phyloP scores from a whole-genome alignment of 257 asterid genomes.

The Voacanga thouarsii region DNA sequence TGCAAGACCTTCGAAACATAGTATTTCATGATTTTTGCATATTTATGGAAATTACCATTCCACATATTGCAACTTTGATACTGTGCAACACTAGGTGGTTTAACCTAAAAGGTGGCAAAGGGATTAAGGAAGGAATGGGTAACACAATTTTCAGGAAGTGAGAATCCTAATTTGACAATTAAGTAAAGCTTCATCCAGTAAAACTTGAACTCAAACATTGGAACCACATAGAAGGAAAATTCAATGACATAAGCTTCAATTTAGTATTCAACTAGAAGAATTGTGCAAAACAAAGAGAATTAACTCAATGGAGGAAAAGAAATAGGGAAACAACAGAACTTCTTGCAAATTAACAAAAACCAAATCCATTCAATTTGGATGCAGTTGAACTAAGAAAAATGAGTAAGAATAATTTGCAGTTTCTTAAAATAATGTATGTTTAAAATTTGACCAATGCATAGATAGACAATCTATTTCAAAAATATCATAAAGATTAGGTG shows the following conservation, averaged over 20 bases:
- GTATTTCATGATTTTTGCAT: conserved; percentile 77
- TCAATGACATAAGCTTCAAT: too few species aligned
- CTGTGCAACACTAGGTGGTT: not conserved
- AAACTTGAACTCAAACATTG: not conserved
- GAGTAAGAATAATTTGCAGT: not conserved
- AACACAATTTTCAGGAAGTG: too few species aligned
- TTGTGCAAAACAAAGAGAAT: too few species aligned
- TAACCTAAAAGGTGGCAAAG: too few species aligned
- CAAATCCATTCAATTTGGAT: not conserved
- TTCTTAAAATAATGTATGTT: not conserved
- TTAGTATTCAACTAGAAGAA: too few species aligned
- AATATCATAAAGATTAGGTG: not conserved
- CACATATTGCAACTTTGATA: not conserved
- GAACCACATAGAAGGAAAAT: not conserved
- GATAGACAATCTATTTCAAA: not conserved
- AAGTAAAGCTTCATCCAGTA: too few species aligned
- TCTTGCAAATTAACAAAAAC: too few species aligned
- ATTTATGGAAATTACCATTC: too few species aligned
- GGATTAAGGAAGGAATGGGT: too few species aligned
- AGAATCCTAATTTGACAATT: not conserved
- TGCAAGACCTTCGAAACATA: conserved; percentile 75
- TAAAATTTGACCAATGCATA: not conserved
- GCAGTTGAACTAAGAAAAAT: not conserved
- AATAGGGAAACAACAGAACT: too few species aligned
- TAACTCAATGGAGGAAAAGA: too few species aligned